Evolutionary conservation across 2,329 filamentous ascomycete species (phyloP).

Genomic region (Aureobasidium leucospermi): DNA sequence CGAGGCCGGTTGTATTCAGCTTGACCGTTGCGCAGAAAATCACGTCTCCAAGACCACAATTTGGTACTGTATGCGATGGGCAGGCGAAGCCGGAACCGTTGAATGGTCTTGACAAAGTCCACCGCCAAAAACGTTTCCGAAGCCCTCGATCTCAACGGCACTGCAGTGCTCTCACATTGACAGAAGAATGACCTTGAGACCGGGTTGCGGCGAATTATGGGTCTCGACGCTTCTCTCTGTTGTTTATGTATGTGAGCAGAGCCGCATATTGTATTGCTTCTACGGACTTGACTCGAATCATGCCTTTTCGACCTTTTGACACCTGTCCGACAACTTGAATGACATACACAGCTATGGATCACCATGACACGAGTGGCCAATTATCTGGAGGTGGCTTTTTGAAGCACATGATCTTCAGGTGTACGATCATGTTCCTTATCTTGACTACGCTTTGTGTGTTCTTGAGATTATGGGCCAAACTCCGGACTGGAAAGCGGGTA

Average conservation of each 20-base stretch:
- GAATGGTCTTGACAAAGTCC: not conserved
- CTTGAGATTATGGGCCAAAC: not conserved
- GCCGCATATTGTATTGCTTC: not conserved
- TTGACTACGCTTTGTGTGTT: not conserved
- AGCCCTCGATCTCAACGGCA: not conserved
- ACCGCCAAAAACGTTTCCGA: not conserved
- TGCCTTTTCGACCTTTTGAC: not conserved
- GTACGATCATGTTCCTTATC: not conserved
- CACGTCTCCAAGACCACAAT: not conserved
- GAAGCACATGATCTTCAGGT: not conserved
- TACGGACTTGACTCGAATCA: not conserved
- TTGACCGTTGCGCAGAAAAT: not conserved
- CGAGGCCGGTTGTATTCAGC: not conserved
- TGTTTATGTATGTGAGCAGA: not conserved
- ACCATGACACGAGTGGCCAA: not conserved
- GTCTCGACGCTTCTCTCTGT: not conserved
- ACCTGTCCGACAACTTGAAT: not conserved
- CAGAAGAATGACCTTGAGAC: not conserved
- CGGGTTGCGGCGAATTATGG: not conserved
- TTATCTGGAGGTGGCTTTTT: not conserved
- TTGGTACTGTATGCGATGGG: not conserved
- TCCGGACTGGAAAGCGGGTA: not conserved
- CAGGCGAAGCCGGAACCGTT: conserved; percentile 3
- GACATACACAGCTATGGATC: not conserved
- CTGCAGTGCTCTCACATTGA: not conserved